These are phyloP conservation scores for Copromyces sp. DNA, from an alignment of 495 filamentous ascomycete species.

Conservation along the genomic window DNA sequence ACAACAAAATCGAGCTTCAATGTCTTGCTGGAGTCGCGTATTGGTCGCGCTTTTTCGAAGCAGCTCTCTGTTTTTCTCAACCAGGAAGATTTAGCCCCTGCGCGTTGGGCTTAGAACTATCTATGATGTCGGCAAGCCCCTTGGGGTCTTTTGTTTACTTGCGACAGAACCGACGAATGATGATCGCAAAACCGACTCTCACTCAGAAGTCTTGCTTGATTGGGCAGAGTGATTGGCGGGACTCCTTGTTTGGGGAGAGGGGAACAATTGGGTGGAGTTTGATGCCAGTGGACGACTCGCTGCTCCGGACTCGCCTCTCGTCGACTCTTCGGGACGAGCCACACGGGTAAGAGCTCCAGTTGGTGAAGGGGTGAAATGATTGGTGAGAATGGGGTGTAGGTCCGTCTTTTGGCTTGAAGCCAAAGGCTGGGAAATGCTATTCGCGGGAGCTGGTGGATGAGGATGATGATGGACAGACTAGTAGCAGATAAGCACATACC, in stretches of 20 bases:
- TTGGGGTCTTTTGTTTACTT: conserved; percentile 3
- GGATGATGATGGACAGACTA: neutral
- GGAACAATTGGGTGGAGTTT: conserved; percentile 27
- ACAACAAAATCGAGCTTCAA: neutral
- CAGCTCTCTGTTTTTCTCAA: neutral
- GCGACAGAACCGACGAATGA: neutral
- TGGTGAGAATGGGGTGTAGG: conserved; percentile 21
- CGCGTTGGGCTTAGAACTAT: neutral
- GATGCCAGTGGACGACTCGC: conserved; percentile 19
- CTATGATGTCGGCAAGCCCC: neutral
- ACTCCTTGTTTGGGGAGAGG: conserved; percentile 10
- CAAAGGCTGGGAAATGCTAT: conserved; percentile 4
- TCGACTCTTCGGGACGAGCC: conserved; percentile 13
- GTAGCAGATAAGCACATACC: neutral
- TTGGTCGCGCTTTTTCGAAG: neutral
- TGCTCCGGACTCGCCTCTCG: neutral
- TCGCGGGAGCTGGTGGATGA: neutral
- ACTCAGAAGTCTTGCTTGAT: conserved; percentile 15
- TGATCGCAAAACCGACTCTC: conserved; percentile 7
- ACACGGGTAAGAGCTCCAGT: conserved; percentile 23
- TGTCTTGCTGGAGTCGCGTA: neutral
- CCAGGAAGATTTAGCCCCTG: neutral
- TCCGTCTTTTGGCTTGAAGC: conserved; percentile 6
- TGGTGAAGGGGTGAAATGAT: conserved; percentile 27
- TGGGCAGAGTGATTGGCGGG: conserved; percentile 28